A percentile compares a stretch with the other conserved stretches of the same genome.
These are phyloP conservation scores for Osmanthus fragrans DNA, from an alignment of 257 asterid genomes.

Conservation along the genomic window DNA sequence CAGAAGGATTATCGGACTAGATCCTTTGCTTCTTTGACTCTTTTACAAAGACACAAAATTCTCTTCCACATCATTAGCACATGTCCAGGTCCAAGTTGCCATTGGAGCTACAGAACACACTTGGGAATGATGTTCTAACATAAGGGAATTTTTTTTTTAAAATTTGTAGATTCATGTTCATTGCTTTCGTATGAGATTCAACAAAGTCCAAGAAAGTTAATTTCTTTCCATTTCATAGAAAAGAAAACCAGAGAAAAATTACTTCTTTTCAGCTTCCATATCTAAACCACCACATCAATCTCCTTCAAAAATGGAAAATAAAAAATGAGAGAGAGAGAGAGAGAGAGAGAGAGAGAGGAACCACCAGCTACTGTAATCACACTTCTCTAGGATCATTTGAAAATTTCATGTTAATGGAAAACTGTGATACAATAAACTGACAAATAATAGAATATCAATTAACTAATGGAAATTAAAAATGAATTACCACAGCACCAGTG, in stretches of 20 bases:
- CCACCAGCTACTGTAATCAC: not conserved
- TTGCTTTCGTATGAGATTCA: not conserved
- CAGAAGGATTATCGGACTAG: not conserved
- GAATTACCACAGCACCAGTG: constrained; percentile 84
- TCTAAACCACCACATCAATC: not conserved
- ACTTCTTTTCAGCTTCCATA: not conserved
- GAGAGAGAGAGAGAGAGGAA: not conserved
- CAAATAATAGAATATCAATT: not conserved
- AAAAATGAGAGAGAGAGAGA: not conserved
- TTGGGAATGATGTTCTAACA: not conserved
- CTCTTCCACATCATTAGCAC: not conserved
- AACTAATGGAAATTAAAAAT: not conserved
- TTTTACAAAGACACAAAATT: not conserved
- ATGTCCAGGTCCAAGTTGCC: not conserved
- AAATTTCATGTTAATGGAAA: not conserved
- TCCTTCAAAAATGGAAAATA: not conserved
- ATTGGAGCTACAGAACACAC: not conserved
- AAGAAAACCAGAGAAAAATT: not conserved
- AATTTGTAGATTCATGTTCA: not conserved
- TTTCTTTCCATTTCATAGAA: not conserved
- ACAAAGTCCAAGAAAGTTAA: not conserved
- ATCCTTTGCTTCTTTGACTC: not conserved
- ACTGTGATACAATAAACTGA: constrained; percentile 4
- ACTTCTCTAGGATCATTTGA: not conserved
- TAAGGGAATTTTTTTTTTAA: not conserved